Evolutionary conservation across 352 stramenopile species (phyloP).

Genomic region (Phytophthora sansomeana): DNA sequence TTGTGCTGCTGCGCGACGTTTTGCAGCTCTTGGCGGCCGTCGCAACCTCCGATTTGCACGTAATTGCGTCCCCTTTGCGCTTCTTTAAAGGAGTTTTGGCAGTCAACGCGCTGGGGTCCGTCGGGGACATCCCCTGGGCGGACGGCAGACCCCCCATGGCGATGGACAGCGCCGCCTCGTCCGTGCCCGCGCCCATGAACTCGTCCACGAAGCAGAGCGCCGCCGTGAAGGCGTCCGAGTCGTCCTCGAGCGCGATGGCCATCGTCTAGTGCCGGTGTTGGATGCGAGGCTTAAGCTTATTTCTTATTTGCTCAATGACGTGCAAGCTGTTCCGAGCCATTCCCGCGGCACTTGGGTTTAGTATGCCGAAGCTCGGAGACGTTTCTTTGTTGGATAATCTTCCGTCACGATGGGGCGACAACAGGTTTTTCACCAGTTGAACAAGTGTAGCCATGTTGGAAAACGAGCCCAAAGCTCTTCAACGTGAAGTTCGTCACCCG

Average conservation of each 20-base stretch:
- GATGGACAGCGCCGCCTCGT: conserved; percentile 30
- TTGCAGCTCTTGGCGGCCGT: conserved; percentile 31
- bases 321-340: conserved; percentile 15
- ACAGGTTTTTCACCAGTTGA: conserved; percentile 24
- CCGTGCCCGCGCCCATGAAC: conserved; percentile 31
- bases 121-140: conserved; percentile 1
- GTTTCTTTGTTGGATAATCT: conserved; percentile 22
- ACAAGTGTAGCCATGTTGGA: conserved; percentile 2
- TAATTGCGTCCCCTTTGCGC: conserved; percentile 23
- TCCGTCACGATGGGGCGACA: conserved; percentile 20
- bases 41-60: conserved; percentile 3
- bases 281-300: too few species aligned
- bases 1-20: conserved; percentile 44
- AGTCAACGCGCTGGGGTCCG: background rate
- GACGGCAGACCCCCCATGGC: conserved; percentile 27
- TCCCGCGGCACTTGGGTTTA: conserved; percentile 3
- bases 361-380: conserved; percentile 1
- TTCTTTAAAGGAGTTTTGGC: conserved; percentile 8
- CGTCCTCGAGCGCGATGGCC: conserved; percentile 39
- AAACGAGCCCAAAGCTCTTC: too few species aligned
- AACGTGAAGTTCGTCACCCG: too few species aligned
- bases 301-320: conserved; percentile 18
- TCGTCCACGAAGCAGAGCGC: conserved; percentile 49
- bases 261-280: conserved; percentile 13
- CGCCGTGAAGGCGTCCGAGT: conserved; percentile 43